Percentiles rank a stretch among this genome's conserved stretches.
phyloP scores from a whole-genome alignment of 2,329 filamentous ascomycete genomes.

The Colletotrichum sidae region DNA sequence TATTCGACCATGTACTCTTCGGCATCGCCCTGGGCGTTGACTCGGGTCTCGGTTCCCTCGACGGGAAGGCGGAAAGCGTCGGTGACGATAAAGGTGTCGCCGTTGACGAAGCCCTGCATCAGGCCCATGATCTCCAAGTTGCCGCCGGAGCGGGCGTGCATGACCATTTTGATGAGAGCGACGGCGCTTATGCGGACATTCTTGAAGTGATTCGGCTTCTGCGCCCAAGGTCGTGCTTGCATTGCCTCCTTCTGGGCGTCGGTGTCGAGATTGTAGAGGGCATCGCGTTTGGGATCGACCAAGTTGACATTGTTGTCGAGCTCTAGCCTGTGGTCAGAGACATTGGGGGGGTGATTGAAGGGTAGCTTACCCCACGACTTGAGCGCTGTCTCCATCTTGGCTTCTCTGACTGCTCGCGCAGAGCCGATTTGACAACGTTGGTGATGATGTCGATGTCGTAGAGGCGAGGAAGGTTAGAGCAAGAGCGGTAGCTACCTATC shows the following conservation, averaged over 20 bases:
- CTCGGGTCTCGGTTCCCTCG: conserved; percentile 97
- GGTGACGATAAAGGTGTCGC: conserved; percentile 88
- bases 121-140: conserved; percentile 95
- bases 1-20: conserved; percentile 98
- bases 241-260: conserved; percentile 75
- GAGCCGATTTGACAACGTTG: conserved; percentile 17
- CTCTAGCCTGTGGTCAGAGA: conserved; percentile 63
- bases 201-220: conserved; percentile 89
- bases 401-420: conserved; percentile 26
- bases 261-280: conserved; percentile 86
- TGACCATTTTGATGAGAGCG: conserved; percentile 97
- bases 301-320: conserved; percentile 87
- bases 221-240: conserved; percentile 77
- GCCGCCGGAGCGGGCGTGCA: conserved; percentile 97
- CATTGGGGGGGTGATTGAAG: neutral
- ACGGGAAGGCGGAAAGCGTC: conserved; percentile 95
- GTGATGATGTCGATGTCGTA: conserved; percentile 5
- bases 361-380: conserved; percentile 43
- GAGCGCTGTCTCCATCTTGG: conserved; percentile 43
- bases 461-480: conserved; percentile 11
- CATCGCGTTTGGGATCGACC: conserved; percentile 87
- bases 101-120: conserved; percentile 94
- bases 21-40: conserved; percentile 95
- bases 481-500: neutral
- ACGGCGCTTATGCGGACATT: conserved; percentile 92